Conservation (phyloP, 2,329 filamentous ascomycete species). For the Verticillium nubilum region DNA sequence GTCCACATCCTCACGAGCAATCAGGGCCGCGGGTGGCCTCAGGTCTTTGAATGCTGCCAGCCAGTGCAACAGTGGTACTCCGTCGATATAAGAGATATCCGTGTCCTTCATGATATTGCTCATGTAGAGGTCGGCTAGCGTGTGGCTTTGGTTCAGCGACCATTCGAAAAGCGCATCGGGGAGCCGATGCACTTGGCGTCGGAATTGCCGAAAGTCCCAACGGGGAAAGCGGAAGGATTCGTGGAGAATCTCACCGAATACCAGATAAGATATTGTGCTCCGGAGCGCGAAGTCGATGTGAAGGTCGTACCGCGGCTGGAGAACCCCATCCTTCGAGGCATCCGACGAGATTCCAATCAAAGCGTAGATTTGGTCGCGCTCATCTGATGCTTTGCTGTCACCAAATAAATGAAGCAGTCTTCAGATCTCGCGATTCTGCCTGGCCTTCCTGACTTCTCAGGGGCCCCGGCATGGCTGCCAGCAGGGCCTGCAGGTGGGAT, state of each 20-base stretch:
- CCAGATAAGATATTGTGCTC: neutral
- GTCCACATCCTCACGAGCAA: neutral
- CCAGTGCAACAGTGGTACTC: neutral
- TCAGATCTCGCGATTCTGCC: neutral
- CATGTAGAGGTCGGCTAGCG: neutral
- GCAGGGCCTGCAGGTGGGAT: neutral
- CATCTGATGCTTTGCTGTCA: neutral
- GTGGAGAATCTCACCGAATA: neutral
- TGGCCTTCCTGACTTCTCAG: neutral
- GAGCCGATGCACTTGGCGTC: neutral
- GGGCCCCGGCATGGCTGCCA: conserved; percentile 2
- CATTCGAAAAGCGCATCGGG: neutral
- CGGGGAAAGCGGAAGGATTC: neutral
- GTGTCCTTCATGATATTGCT: neutral
- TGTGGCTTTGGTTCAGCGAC: neutral
- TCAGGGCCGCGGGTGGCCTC: neutral
- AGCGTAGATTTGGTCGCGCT: conserved; percentile 2
- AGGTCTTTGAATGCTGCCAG: neutral
- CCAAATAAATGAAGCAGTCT: neutral
- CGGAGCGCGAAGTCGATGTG: neutral
- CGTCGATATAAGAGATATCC: neutral
- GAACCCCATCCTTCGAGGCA: neutral
- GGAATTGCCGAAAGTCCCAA: neutral
- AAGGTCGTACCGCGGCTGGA: neutral
- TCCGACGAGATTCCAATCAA: conserved; percentile 2